These are phyloP conservation scores for Fusarium sp. DNA, from an alignment of 2,329 filamentous ascomycete genomes.

Conservation along the genomic window DNA sequence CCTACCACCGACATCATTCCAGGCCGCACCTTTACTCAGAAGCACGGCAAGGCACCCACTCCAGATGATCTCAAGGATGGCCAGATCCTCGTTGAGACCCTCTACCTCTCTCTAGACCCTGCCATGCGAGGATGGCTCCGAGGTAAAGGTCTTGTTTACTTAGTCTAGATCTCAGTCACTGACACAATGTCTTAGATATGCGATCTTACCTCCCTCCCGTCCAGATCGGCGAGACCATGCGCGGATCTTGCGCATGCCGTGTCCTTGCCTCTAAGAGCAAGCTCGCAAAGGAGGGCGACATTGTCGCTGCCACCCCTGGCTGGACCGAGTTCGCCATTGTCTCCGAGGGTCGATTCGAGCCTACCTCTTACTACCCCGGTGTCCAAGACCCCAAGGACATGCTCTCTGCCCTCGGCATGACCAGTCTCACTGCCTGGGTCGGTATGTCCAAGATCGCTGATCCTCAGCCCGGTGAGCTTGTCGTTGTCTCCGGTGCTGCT, in stretches of 20 bases:
- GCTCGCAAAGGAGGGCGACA: slow-evolving; percentile 66
- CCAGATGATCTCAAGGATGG: slow-evolving; percentile 69
- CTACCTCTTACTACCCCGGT: slow-evolving; percentile 54
- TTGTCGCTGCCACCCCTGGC: slow-evolving; percentile 66
- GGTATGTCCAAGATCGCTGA: slow-evolving; percentile 76
- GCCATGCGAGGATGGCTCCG: slow-evolving; percentile 82
- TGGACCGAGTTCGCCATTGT: slow-evolving; percentile 76
- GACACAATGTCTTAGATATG: slow-evolving; percentile 48
- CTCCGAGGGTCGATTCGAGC: slow-evolving; percentile 61
- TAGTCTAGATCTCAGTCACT: not conserved
- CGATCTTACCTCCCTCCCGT: slow-evolving; percentile 76
- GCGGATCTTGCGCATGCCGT: slow-evolving; percentile 68
- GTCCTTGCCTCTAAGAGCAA: slow-evolving; percentile 69
- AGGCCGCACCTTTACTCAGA: slow-evolving; percentile 70
- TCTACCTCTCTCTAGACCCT: slow-evolving; percentile 77
- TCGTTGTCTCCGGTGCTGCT: slow-evolving; percentile 81
- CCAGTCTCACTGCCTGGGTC: slow-evolving; percentile 80
- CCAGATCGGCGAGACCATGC: slow-evolving; percentile 75
- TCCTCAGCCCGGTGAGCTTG: slow-evolving; percentile 75
- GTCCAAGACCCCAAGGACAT: slow-evolving; percentile 65
- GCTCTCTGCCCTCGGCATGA: slow-evolving; percentile 71
- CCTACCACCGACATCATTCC: slow-evolving; percentile 70
- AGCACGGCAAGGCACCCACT: slow-evolving; percentile 62
- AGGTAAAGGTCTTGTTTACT: slow-evolving; percentile 48
- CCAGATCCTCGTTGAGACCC: slow-evolving; percentile 68